phyloP scores from a whole-genome alignment of 306 rosid genomes.

The Ceratonia siliqua region DNA sequence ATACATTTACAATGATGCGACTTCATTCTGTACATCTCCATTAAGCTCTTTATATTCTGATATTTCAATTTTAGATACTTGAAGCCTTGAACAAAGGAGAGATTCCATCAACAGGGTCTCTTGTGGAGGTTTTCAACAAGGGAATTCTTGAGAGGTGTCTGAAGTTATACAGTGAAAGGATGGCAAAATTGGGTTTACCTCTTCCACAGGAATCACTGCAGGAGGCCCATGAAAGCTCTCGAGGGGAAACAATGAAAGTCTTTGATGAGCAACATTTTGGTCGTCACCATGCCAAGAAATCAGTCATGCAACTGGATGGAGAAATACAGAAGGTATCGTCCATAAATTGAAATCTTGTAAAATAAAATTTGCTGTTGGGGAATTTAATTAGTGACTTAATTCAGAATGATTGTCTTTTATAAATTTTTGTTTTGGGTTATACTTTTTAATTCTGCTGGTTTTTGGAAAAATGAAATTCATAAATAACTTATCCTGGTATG shows the following conservation, averaged over 20 bases:
- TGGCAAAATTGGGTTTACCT: conserved; percentile 56
- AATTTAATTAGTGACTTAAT: background rate
- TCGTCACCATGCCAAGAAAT: conserved; percentile 82
- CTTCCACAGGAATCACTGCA: conserved; percentile 53
- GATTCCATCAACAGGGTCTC: conserved; percentile 92
- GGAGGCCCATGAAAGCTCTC: conserved; percentile 52
- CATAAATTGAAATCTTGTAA: background rate
- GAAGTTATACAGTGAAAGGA: conserved; percentile 59
- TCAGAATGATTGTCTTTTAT: conserved; percentile 5
- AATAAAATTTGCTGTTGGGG: conserved; percentile 10
- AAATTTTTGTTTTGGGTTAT: background rate
- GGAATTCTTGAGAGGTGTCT: conserved; percentile 83
- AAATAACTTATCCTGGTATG: too few relatives aligned
- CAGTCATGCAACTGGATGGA: conserved; percentile 69
- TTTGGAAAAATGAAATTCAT: background rate
- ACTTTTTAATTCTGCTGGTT: background rate
- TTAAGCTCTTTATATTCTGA: conserved; percentile 17
- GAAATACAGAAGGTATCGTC: conserved; percentile 64
- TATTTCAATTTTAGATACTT: conserved; percentile 59
- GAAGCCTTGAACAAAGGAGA: conserved; percentile 96
- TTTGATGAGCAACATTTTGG: conserved; percentile 88
- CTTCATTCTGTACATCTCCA: background rate
- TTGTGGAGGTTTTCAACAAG: conserved; percentile 85
- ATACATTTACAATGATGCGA: background rate
- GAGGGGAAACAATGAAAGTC: conserved; percentile 55